Base-by-base conservation (phyloP, 805 yeast species). In the Saccharomyces paradoxus region DNA sequence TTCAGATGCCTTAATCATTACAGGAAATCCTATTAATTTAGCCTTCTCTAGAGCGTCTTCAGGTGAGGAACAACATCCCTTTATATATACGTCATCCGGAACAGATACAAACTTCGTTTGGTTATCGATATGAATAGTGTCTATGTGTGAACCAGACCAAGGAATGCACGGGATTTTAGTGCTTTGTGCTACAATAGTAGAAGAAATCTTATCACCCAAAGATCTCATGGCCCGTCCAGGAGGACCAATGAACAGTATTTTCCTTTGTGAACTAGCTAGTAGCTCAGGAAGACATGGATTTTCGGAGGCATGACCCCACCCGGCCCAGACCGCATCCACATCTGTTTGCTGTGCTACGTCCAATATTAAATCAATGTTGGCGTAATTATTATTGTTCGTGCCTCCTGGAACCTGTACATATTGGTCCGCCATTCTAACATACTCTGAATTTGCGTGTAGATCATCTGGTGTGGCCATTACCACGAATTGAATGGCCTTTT, bases 291-390 rank as follows among this genome's bases (percentile, higher is more conserved):
- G 81, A 50, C 76, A 71, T 28, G 99, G 99, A 74, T 95, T 92
- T 77, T 94, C 99, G n/a, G 97, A 89, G 29, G 99, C 99, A 71
- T 95, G 99, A 65, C 99, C 99, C 99, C 99, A 94, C 66, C 99
- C 99, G 32, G 99, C 99, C 99, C 99, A 94, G 55, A 94, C 99
- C 27, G 99, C 99, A 71, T 94, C 96, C 54, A 88, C 97, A 61
- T 89, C 82, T 47, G 96, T 86, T 76, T 97, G 86, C 76, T 94
- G 99, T 41, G 99, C 99, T 50, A 94, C 77, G 66, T 94, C 99
- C 49, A 94, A 97, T 71, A 94, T 94, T 58, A 94, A 78, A 62
- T 94, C 99, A 58, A 94, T 99, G 69, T 94, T 94, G 64, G 99
- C 99, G 70, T 91, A 91, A 74, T 94, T 94, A 74, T 94, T 95